These are phyloP conservation scores for Flaveria brownii DNA, from an alignment of 129 eudicot species.

Conservation along the genomic window DNA sequence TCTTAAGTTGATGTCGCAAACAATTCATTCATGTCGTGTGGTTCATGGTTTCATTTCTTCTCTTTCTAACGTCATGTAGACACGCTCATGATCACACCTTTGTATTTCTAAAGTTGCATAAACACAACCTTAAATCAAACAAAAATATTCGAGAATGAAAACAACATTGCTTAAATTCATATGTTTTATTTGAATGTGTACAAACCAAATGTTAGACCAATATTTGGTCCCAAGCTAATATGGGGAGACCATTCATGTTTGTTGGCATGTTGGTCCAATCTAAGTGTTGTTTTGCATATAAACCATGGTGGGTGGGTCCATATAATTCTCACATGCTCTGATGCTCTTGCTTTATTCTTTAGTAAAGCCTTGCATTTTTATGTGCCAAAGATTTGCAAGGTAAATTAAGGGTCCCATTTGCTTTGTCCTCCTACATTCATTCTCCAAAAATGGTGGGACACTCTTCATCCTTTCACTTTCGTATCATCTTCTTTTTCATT, in stretches of 20 bases:
- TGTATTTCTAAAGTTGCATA: too few relatives aligned
- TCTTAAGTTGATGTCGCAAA: too few relatives aligned
- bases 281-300: slow-evolving; percentile 32
- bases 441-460: slow-evolving; percentile 24
- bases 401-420: slow-evolving; percentile 27
- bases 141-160: neutral
- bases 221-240: slow-evolving; percentile 19
- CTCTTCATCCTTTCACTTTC: slow-evolving; percentile 10
- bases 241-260: slow-evolving; percentile 29
- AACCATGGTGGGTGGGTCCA: slow-evolving; percentile 34
- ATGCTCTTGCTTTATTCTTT: slow-evolving; percentile 21
- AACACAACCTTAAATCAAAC: too few relatives aligned
- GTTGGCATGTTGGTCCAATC: slow-evolving; percentile 34
- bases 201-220: slow-evolving; percentile 32
- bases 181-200: slow-evolving; percentile 15
- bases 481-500: neutral
- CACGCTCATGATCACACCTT: too few relatives aligned
- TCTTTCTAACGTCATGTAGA: too few relatives aligned
- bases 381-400: slow-evolving; percentile 38
- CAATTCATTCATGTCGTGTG: too few relatives aligned
- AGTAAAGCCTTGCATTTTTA: slow-evolving; percentile 9
- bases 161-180: slow-evolving; percentile 2
- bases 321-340: slow-evolving; percentile 35
- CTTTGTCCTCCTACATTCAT: slow-evolving; percentile 31
- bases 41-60: too few relatives aligned